phyloP scores from a whole-genome alignment of 768 basidiomycete species.

The Lentinus tigrinus region DNA sequence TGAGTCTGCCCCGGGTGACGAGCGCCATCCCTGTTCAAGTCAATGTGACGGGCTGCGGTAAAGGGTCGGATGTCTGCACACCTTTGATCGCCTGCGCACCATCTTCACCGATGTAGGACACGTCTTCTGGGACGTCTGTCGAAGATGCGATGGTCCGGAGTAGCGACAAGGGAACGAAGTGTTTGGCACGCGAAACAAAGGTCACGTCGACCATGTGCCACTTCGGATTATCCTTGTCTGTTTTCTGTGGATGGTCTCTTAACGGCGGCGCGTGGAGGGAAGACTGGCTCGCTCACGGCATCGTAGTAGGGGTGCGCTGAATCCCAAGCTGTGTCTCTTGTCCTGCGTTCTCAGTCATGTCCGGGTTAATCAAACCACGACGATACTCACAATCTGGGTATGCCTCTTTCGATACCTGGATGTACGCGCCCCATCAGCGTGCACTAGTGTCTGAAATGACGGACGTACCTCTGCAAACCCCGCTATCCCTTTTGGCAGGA shows the following conservation, averaged over 20 bases:
- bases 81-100: conserved; percentile 67
- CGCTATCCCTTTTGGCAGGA: conserved; percentile 59
- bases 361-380: neutral
- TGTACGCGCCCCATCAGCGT: neutral
- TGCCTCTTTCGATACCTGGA: conserved; percentile 74
- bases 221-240: conserved; percentile 68
- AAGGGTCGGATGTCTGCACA: too few species aligned
- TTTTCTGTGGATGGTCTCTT: conserved; percentile 56
- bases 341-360: conserved; percentile 7
- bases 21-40: conserved; percentile 65
- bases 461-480: conserved; percentile 73
- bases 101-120: conserved; percentile 66
- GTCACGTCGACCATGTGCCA: conserved; percentile 93
- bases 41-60: neutral
- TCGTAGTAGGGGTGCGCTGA: conserved; percentile 87
- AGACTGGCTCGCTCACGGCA: conserved; percentile 40
- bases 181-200: conserved; percentile 58
- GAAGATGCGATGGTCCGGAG: conserved; percentile 61
- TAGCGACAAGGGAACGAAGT: conserved; percentile 79
- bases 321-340: conserved; percentile 87
- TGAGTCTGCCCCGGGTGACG: conserved; percentile 77
- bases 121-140: conserved; percentile 42
- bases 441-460: neutral
- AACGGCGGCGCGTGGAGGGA: neutral
- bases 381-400: conserved; percentile 81